Conservation (phyloP, 495 filamentous ascomycete species). For the Annulohypoxylon moriforme region DNA sequence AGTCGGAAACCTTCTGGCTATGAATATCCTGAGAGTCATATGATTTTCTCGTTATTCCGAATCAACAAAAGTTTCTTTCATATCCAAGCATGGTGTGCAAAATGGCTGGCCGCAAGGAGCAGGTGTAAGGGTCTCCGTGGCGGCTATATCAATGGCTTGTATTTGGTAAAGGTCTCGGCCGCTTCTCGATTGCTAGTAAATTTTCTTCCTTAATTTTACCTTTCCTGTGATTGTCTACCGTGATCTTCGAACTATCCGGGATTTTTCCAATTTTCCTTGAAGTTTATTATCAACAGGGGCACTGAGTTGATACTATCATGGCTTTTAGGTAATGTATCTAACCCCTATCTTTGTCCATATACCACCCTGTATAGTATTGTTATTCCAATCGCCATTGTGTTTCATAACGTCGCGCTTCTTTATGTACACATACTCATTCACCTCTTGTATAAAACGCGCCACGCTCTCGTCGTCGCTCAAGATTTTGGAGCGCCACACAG, state of each 20-base stretch:
- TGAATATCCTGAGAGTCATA: constrained; percentile 37
- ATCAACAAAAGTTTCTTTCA: constrained; percentile 51
- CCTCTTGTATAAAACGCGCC: background rate
- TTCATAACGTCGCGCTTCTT: background rate
- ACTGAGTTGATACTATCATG: background rate
- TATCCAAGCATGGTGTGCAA: constrained; percentile 31
- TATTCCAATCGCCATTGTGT: background rate
- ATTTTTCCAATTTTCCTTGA: background rate
- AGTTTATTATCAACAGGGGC: background rate
- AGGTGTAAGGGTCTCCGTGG: constrained; percentile 24
- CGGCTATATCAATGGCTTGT: constrained; percentile 35
- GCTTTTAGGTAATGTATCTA: background rate
- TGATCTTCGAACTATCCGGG: background rate
- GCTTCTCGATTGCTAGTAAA: constrained; percentile 18
- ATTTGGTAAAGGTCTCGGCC: constrained; percentile 39
- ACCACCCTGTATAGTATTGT: background rate
- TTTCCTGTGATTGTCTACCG: background rate
- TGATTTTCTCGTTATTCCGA: constrained; percentile 43
- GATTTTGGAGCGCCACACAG: background rate
- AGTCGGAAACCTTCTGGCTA: constrained; percentile 42
- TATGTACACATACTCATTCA: background rate
- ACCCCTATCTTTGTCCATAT: background rate
- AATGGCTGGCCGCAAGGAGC: constrained; percentile 24
- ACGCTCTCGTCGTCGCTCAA: background rate
- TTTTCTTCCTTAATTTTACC: constrained; percentile 2